Evolutionary conservation across 371 early-diverging fungal genomes (phyloP).

Genomic region (Mucor indicus): DNA sequence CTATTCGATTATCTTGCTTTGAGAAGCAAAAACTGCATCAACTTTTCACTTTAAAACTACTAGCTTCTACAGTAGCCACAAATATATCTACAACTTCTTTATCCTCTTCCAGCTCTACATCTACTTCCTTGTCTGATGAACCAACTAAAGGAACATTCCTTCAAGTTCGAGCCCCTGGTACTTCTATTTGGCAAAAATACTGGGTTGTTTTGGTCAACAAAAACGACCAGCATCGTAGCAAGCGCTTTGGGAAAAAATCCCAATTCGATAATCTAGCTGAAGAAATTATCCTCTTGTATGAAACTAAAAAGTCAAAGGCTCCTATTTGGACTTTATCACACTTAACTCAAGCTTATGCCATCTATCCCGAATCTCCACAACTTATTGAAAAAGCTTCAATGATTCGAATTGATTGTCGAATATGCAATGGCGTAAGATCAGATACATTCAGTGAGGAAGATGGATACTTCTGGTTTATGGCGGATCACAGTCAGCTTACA

Average conservation of each 20-base stretch:
- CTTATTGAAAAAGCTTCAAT: slow-evolving; percentile 45
- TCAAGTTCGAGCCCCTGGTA: slow-evolving; percentile 58
- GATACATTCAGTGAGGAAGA: slow-evolving; percentile 5
- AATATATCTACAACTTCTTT: neutral
- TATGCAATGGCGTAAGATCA: slow-evolving; percentile 1
- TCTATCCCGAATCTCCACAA: slow-evolving; percentile 62
- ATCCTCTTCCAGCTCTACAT: neutral
- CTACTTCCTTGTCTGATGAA: neutral
- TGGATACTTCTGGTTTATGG: slow-evolving; percentile 36
- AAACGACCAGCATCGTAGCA: slow-evolving; percentile 40
- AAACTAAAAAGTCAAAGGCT: slow-evolving; percentile 52
- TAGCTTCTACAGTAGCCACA: slow-evolving; percentile 24
- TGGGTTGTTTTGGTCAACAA: slow-evolving; percentile 49
- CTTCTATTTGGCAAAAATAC: slow-evolving; percentile 60
- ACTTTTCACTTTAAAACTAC: slow-evolving; percentile 62
- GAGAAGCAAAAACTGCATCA: slow-evolving; percentile 73
- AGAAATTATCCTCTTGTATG: slow-evolving; percentile 35
- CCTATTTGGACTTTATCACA: slow-evolving; percentile 49
- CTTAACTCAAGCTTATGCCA: slow-evolving; percentile 65
- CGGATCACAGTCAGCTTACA: slow-evolving; percentile 32
- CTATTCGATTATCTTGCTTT: slow-evolving; percentile 72
- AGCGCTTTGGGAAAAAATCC: slow-evolving; percentile 32
- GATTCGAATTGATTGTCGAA: slow-evolving; percentile 42
- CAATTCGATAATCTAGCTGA: slow-evolving; percentile 20
- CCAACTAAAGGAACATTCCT: slow-evolving; percentile 23